phyloP scores from a whole-genome alignment of 1,284 basidiomycete genomes.

The Tilletiopsis washingtonensis region DNA sequence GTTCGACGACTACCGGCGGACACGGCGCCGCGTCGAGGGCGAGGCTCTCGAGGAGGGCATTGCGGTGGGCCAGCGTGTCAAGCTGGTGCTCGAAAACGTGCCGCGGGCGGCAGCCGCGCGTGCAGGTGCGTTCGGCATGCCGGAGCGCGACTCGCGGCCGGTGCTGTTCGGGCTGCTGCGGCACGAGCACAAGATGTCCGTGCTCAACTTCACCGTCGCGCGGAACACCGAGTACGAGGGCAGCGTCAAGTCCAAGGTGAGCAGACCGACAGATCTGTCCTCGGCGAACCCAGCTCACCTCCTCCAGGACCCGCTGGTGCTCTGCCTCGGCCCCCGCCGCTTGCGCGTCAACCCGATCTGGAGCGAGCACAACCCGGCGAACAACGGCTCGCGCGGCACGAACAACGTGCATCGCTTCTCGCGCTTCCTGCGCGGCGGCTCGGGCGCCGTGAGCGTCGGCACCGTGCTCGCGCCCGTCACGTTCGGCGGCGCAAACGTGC shows the following conservation, averaged over 20 bases:
- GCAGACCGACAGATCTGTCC: slow-evolving; percentile 7
- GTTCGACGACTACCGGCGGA: slow-evolving; percentile 88
- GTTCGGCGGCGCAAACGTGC: slow-evolving; percentile 59
- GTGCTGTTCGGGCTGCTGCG: slow-evolving; percentile 75
- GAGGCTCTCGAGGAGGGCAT: slow-evolving; percentile 34
- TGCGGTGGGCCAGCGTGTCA: slow-evolving; percentile 23
- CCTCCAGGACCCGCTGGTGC: slow-evolving; percentile 69
- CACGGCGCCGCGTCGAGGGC: slow-evolving; percentile 63
- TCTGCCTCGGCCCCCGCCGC: slow-evolving; percentile 81
- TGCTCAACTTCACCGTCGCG: slow-evolving; percentile 85
- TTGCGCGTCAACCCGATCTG: slow-evolving; percentile 78
- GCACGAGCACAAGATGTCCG: slow-evolving; percentile 93
- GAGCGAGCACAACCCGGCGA: slow-evolving; percentile 61
- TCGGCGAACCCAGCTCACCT: background rate
- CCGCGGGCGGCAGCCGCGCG: slow-evolving; percentile 28
- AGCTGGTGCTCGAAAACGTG: slow-evolving; percentile 28
- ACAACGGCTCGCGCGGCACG: slow-evolving; percentile 65
- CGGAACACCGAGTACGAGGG: slow-evolving; percentile 90
- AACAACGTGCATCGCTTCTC: slow-evolving; percentile 99
- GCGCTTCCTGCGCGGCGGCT: slow-evolving; percentile 69
- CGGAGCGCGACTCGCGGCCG: slow-evolving; percentile 16
- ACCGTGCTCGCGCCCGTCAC: slow-evolving; percentile 77
- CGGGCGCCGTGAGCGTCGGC: slow-evolving; percentile 64
- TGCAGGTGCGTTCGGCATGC: slow-evolving; percentile 11
- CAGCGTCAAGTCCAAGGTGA: slow-evolving; percentile 80